Evolutionary conservation across 2,329 filamentous ascomycete species (phyloP).

Genomic region (Diaporthe ilicicola): DNA sequence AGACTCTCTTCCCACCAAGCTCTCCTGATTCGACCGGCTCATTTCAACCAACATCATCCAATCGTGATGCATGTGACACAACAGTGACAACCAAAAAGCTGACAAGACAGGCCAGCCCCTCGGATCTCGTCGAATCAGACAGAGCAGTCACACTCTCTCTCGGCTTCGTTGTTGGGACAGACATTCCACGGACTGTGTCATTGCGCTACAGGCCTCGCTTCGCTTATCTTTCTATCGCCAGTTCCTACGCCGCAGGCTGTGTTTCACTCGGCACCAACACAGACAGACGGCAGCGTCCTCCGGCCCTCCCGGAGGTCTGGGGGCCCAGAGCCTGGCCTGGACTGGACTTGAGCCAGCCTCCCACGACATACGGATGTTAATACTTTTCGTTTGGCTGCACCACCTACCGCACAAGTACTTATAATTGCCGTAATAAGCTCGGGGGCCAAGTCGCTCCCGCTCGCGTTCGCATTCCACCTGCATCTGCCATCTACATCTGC

Average conservation of each 20-base stretch:
- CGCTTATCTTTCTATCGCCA: neutral
- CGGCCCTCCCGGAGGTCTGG: slow-evolving; percentile 25
- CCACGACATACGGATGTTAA: slow-evolving; percentile 12
- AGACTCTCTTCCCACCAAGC: neutral
- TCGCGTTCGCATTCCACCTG: neutral
- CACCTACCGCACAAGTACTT: neutral
- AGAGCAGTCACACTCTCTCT: neutral
- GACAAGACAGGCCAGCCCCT: slow-evolving; percentile 18
- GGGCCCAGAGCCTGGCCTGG: slow-evolving; percentile 17
- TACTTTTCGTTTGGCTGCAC: slow-evolving; percentile 5
- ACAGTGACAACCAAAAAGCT: neutral
- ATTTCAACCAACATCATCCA: neutral
- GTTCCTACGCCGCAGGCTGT: neutral
- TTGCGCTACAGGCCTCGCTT: neutral
- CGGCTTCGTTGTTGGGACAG: neutral
- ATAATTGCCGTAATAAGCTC: slow-evolving; percentile 1
- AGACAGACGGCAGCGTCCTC: slow-evolving; percentile 13
- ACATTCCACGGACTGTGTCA: neutral
- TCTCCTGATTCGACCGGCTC: neutral
- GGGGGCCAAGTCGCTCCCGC: neutral
- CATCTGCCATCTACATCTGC: no score
- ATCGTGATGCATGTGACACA: slow-evolving; percentile 11
- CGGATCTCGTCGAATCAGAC: slow-evolving; percentile 6
- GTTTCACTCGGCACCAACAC: slow-evolving; percentile 22
- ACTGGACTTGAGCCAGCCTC: slow-evolving; percentile 10